phyloP scores from a whole-genome alignment of 805 yeast genomes.

The Candida saitoana region DNA sequence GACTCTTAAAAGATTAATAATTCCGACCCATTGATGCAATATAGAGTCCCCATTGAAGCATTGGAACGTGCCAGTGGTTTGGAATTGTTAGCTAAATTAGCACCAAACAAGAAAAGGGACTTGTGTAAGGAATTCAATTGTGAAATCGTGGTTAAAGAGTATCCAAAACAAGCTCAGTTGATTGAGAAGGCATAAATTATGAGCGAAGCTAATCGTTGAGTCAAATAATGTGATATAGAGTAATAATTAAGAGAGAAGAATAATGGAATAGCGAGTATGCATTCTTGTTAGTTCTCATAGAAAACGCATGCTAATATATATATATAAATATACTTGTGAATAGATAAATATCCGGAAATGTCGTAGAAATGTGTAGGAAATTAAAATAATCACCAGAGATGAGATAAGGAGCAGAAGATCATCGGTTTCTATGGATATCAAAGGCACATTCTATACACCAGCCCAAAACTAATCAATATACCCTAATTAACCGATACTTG shows the following conservation, averaged over 20 bases:
- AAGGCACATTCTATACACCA: no score
- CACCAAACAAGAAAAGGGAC: constrained; percentile 50
- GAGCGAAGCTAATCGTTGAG: not conserved
- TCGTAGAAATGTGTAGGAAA: no score
- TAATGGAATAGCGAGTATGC: no score
- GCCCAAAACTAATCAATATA: no score
- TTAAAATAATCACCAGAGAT: no score
- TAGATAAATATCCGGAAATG: no score
- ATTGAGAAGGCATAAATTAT: constrained; percentile 2
- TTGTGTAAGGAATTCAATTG: constrained; percentile 81
- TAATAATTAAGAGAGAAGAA: not conserved
- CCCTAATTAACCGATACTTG: no score
- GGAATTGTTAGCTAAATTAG: constrained; percentile 68
- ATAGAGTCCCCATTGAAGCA: constrained; percentile 87
- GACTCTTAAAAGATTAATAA: constrained; percentile 72
- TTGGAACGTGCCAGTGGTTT: constrained; percentile 84
- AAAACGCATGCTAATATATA: no score
- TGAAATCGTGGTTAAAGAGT: constrained; percentile 77
- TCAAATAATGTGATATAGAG: not conserved
- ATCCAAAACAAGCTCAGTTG: constrained; percentile 40
- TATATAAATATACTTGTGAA: no score
- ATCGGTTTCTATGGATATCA: no score
- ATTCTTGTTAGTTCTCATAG: no score
- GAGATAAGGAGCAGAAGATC: no score
- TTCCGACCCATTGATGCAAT: constrained; percentile 61